Evolutionary conservation across 208 protist genomes (phyloP), one percentile per base, ranked within the genome.

Genomic region (Crithidia expoeki): DNA sequence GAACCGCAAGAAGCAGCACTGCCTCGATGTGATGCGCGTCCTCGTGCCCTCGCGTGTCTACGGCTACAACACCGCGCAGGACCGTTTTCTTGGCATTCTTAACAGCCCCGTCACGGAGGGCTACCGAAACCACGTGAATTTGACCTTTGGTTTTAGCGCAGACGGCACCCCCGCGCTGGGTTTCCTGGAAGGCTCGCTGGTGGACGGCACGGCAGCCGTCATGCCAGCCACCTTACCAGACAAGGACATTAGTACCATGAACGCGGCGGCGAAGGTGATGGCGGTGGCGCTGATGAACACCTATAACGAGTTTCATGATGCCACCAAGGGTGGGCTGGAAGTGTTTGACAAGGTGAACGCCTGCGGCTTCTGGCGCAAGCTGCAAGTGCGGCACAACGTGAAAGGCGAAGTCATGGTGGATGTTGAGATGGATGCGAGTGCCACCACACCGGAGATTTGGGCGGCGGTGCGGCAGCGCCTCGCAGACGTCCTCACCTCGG

Each of bases 71-170:
- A 53, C 74, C 46, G 74, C 73, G 21, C 42, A 69, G 17, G 62
- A 76, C 11, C 73, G 82, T 50, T 93, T 93, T 52, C 12, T 85
- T 14, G 90, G 82, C 33, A 72, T 98, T 30, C 25, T 96, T 16
- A 53, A 68, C 57, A 96, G 93, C 56, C 94, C 95, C 2, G 38
- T 72, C 0, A 76, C 66, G 27, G 66, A 80, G 55, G 86, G 92
- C 19, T 98, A 98, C 78, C 89, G 96, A 55, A 98, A 98, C 59
- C 97, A 98, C 79, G 84, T 90, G 27, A 85, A 95, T 60, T 80
- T 98, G 23, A 90, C 92, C 23, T 94, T 95, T 70, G 96, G 95
- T n/a, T 73, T 68, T 40, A 74, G 80, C 50, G 72, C 74, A 0
- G 50, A 71, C 34, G 89, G 92, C 25, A 73, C 62, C 19, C 78